Evolutionary conservation across 495 filamentous ascomycete genomes (phyloP), one percentile per base, ranked within the genome.

Genomic region (Annulohypoxylon moriforme): DNA sequence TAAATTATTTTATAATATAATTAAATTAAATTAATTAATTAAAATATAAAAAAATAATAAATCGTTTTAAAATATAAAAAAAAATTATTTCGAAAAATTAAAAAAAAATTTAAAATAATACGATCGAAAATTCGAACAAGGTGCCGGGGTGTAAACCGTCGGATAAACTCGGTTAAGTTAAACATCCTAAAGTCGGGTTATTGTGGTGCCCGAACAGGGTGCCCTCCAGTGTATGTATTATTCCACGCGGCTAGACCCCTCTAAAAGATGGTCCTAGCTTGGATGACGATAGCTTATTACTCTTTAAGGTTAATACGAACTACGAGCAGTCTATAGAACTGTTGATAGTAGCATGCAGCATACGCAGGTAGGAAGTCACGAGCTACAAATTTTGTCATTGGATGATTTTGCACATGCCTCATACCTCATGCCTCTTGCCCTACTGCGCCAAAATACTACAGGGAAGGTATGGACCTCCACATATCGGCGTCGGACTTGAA

Each of bases 231-330:
- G n/a, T n/a, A n/a, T n/a, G n/a, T 16, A 7, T 53, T 40, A 40
- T 40, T 25, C 46, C 11, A 31, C 47, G 61, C 61, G 61, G 36
- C 49, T 64, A 60, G 60, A 58, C 67, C 67, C 36, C 29, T 52
- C 64, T n/a, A 60, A 29, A 49, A 64, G 42, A 59, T 59, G 56
- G 62, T 18, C 34, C 47, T 50, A 59, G 38, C 68, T 58, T 3
- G 18, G 57, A 72, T 67, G 69, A 72, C 69, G 64, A 68, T 72
- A 72, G 49, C 60, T 64, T 72, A 55, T 68, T 72, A 58, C 69
- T 64, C 69, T 38, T 60, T 72, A n/a, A 34, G 53, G 64, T 60
- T 72, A 72, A 58, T 71, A 27, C 20, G 9, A 49, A 25, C 46
- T 49, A 27, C 20, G 9, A 49, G 14, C 20, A 25, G 6, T 44